Evolutionary conservation across 768 basidiomycete genomes (phyloP).

Genomic region (Suillus tomentosus): DNA sequence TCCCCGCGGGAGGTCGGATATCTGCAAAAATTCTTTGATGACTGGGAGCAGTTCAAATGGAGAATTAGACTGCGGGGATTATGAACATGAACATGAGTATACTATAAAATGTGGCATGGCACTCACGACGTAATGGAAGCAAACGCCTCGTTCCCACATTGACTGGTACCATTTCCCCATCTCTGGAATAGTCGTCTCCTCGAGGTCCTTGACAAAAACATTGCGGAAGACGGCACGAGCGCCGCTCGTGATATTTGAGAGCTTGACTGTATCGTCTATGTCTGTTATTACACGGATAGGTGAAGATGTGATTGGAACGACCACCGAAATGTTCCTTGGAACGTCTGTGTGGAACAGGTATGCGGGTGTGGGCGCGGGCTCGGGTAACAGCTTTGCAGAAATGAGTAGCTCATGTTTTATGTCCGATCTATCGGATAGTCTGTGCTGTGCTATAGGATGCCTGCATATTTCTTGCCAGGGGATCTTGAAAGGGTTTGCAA

Average conservation of each 20-base stretch:
- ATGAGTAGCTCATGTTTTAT: conserved; percentile 53
- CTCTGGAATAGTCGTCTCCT: conserved; percentile 77
- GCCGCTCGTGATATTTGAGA: conserved; percentile 74
- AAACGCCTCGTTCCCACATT: conserved; percentile 70
- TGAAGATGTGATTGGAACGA: conserved; percentile 57
- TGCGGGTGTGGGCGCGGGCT: conserved; percentile 28
- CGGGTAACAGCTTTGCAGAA: conserved; percentile 49
- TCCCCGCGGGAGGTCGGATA: conserved; percentile 70
- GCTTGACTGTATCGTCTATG: conserved; percentile 84
- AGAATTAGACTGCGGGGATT: conserved; percentile 70
- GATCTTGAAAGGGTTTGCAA: conserved; percentile 62
- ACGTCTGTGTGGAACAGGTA: conserved; percentile 14
- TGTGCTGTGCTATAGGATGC: conserved; percentile 57
- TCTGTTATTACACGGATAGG: conserved; percentile 85
- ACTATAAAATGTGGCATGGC: background rate
- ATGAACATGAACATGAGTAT: conserved; percentile 16
- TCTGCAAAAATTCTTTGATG: conserved; percentile 70
- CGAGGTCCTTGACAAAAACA: conserved; percentile 85
- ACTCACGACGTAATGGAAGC: conserved; percentile 90
- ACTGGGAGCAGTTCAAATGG: conserved; percentile 85
- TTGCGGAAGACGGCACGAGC: conserved; percentile 85
- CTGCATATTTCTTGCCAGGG: conserved; percentile 69
- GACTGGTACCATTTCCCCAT: conserved; percentile 78
- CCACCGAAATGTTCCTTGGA: conserved; percentile 28
- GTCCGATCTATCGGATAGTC: conserved; percentile 54